A percentile compares a stretch with the other conserved stretches of the same genome.
Evolutionary conservation across 1,139 yeast species (phyloP).

Genomic region (Pneumocystis sp.): DNA sequence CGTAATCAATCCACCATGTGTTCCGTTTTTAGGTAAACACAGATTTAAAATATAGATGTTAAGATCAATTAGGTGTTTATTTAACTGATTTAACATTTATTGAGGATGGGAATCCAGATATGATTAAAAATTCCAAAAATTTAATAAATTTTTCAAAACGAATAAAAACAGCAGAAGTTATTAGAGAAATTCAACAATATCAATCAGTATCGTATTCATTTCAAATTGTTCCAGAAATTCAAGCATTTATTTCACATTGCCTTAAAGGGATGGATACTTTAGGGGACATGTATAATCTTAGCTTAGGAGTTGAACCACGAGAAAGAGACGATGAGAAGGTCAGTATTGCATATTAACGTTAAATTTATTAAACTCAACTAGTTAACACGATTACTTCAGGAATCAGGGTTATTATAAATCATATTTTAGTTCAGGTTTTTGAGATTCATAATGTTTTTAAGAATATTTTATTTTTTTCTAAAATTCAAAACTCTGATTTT

Average conservation of each 20-base stretch:
- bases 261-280: slow-evolving; percentile 13
- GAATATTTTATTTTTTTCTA: neutral
- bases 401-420: slow-evolving; percentile 15
- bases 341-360: neutral
- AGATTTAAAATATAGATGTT: neutral
- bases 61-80: slow-evolving; percentile 39
- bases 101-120: slow-evolving; percentile 83
- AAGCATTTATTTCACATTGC: slow-evolving; percentile 23
- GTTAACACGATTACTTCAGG: slow-evolving; percentile 16
- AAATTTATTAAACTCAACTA: neutral
- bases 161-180: slow-evolving; percentile 55
- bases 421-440: neutral
- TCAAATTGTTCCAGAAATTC: slow-evolving; percentile 50
- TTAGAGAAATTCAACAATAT: slow-evolving; percentile 62
- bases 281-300: slow-evolving; percentile 15
- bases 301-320: slow-evolving; percentile 16
- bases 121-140: slow-evolving; percentile 36
- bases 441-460: neutral
- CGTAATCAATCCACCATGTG: slow-evolving; percentile 62
- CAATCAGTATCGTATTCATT: slow-evolving; percentile 52
- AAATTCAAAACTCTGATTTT: neutral
- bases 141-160: slow-evolving; percentile 72
- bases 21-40: slow-evolving; percentile 58
- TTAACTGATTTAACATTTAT: slow-evolving; percentile 82
- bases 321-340: slow-evolving; percentile 17